A percentile compares a stretch with the other conserved stretches of the same genome.
phyloP scores from a whole-genome alignment of 1,284 basidiomycete genomes.

The Cystobasidium pallidum region DNA sequence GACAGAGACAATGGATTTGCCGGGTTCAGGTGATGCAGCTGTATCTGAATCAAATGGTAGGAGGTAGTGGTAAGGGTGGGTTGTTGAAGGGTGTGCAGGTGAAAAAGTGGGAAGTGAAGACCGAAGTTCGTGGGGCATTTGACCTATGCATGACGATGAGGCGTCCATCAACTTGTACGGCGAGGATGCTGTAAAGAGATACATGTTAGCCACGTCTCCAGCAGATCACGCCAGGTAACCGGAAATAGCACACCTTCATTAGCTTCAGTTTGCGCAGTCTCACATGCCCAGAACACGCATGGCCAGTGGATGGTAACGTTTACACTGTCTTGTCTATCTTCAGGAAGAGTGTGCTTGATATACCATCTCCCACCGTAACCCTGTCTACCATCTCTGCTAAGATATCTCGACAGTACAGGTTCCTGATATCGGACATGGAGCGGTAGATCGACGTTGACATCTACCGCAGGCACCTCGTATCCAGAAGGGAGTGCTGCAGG shows the following conservation, averaged over 20 bases:
- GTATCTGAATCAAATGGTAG: constrained; percentile 14
- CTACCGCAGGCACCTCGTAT: constrained; percentile 27
- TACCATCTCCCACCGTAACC: constrained; percentile 39
- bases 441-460: constrained; percentile 43
- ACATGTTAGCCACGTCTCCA: neutral
- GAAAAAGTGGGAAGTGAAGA: constrained; percentile 18
- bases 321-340: constrained; percentile 20
- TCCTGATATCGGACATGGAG: constrained; percentile 50
- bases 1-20: constrained; percentile 19
- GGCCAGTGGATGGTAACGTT: constrained; percentile 44
- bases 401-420: constrained; percentile 39
- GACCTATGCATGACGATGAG: constrained; percentile 30
- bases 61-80: constrained; percentile 40
- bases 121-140: constrained; percentile 32
- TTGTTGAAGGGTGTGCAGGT: constrained; percentile 33
- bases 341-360: constrained; percentile 21
- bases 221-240: neutral
- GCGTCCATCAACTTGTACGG: constrained; percentile 36
- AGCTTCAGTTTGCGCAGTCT: constrained; percentile 10
- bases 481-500: constrained; percentile 11
- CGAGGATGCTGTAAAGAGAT: neutral
- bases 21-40: neutral
- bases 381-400: constrained; percentile 20
- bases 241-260: constrained; percentile 4
- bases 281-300: constrained; percentile 49